Percentiles rank a stretch among this genome's conserved stretches.
Conservation (phyloP, 176 grass and related monocot genomes). For the Phoenix roebelenii region DNA sequence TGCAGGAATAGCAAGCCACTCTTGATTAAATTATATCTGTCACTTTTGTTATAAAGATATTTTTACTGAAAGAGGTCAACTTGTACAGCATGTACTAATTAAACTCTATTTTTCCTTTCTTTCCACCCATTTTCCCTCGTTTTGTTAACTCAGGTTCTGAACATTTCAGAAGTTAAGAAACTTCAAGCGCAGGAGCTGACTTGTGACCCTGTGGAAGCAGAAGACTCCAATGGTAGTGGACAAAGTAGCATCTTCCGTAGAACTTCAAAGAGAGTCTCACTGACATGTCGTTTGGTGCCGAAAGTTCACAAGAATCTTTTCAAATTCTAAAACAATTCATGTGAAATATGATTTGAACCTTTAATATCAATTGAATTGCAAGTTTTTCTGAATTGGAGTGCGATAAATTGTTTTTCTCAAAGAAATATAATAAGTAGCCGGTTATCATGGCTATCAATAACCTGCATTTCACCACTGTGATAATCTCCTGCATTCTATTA, state of each 20-base stretch:
- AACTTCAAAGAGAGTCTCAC: constrained; percentile 49
- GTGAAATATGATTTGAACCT: too few relatives aligned
- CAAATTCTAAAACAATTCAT: constrained; percentile 34
- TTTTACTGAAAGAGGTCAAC: not conserved
- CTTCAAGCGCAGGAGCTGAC: constrained; percentile 21
- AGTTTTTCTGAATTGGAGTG: too few relatives aligned
- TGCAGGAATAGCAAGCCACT: too few relatives aligned
- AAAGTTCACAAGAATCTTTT: constrained; percentile 82
- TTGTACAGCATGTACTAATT: not conserved
- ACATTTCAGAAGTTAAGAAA: constrained; percentile 40
- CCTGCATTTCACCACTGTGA: too few relatives aligned
- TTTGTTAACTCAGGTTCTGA: constrained; percentile 32
- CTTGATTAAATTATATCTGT: constrained; percentile 4
- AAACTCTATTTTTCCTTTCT: not conserved
- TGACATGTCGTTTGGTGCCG: constrained; percentile 79
- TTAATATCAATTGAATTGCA: too few relatives aligned
- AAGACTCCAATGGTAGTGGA: constrained; percentile 15
- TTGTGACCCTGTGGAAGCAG: constrained; percentile 3
- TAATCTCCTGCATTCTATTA: too few relatives aligned
- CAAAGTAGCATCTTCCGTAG: constrained; percentile 32
- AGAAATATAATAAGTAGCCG: too few relatives aligned
- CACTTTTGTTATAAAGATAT: not conserved
- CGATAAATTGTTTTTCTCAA: too few relatives aligned
- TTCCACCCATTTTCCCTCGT: constrained; percentile 3
- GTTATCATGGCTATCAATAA: too few relatives aligned